Evolutionary conservation across 371 early-diverging fungal genomes (phyloP).

Genomic region (Mortierella sp.): DNA sequence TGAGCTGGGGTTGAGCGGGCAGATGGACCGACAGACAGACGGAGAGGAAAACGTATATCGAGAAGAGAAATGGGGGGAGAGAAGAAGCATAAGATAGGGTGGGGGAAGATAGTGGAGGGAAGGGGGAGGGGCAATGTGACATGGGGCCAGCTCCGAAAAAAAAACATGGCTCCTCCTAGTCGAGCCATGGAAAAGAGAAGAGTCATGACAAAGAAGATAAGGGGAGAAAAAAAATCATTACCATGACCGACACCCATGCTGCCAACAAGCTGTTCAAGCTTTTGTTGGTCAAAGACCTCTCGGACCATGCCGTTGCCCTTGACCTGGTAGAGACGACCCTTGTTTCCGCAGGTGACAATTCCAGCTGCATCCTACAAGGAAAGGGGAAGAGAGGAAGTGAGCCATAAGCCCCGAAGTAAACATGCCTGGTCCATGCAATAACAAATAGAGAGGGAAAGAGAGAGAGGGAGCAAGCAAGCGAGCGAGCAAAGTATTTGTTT

Average conservation of each 20-base stretch:
- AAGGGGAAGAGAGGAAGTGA: conserved; percentile 7
- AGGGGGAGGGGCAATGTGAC: too few relatives aligned
- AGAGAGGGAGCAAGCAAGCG: too few relatives aligned
- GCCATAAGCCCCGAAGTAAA: background rate
- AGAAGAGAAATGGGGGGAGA: conserved; percentile 10
- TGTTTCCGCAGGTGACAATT: conserved; percentile 95
- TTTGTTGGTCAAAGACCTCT: conserved; percentile 89
- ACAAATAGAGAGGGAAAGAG: too few relatives aligned
- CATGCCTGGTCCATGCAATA: too few relatives aligned
- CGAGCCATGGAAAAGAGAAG: too few relatives aligned
- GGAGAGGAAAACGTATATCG: conserved; percentile 15
- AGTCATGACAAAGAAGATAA: too few relatives aligned
- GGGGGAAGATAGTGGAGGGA: background rate
- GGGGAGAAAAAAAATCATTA: conserved; percentile 55
- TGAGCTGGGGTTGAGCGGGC: background rate
- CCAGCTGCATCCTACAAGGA: conserved; percentile 96
- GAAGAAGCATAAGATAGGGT: background rate
- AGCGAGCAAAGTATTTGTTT: too few relatives aligned
- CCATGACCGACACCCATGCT: conserved; percentile 97
- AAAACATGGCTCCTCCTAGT: too few relatives aligned
- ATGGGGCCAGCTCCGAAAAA: too few relatives aligned
- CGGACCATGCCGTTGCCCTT: conserved; percentile 98
- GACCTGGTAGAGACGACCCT: conserved; percentile 96
- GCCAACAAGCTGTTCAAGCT: conserved; percentile 82
- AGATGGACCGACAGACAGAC: too few relatives aligned